Conservation (phyloP, 2,329 filamentous ascomycete species). For the Aspergillus eucalypticola region DNA sequence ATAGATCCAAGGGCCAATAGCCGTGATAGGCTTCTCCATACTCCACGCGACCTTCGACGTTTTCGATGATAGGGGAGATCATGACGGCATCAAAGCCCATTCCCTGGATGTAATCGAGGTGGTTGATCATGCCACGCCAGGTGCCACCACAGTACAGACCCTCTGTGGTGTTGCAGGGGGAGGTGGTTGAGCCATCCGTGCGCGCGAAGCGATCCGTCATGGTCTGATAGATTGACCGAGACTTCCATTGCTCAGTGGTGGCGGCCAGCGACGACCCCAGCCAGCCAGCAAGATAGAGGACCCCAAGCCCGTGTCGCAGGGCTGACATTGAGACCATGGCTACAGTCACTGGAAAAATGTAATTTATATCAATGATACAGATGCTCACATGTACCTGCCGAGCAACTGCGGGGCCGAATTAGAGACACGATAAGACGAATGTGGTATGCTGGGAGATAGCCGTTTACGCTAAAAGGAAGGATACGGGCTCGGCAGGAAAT, state of each 20-base stretch:
- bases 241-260: conserved; percentile 38
- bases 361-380: not conserved
- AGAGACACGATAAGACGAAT: not conserved
- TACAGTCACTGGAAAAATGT: too few species aligned
- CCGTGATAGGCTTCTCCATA: conserved; percentile 53
- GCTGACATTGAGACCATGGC: not conserved
- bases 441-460: not conserved
- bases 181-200: conserved; percentile 39
- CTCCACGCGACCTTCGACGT: conserved; percentile 39
- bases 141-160: conserved; percentile 54
- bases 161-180: conserved; percentile 32
- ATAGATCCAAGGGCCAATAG: conserved; percentile 53
- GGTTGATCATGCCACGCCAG: conserved; percentile 50
- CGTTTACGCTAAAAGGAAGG: not conserved
- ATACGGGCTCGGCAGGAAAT: not conserved
- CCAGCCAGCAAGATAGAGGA: not conserved
- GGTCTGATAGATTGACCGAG: conserved; percentile 49
- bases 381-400: not conserved
- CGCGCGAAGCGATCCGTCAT: conserved; percentile 51
- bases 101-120: conserved; percentile 53
- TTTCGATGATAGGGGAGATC: conserved; percentile 46
- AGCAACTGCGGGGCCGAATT: not conserved
- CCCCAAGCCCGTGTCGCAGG: not conserved
- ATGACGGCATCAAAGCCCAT: conserved; percentile 53
- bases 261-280: conserved; percentile 24